phyloP scores from a whole-genome alignment of 768 basidiomycete genomes.

The Suillus subalutaceus region DNA sequence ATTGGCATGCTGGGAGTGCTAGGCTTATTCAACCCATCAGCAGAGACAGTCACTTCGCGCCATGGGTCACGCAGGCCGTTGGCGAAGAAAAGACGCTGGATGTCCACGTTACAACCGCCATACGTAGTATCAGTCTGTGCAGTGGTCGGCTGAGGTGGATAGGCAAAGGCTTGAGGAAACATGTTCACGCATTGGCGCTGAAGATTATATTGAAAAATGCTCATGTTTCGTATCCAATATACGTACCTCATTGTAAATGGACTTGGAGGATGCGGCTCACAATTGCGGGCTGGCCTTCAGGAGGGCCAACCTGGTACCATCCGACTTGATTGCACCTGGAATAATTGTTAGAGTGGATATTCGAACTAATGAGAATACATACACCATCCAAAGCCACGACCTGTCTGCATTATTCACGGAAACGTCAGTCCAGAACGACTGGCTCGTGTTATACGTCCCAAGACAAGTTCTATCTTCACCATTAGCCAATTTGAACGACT shows the following conservation, averaged over 20 bases:
- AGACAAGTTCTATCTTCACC: constrained; percentile 44
- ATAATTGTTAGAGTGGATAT: not conserved
- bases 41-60: constrained; percentile 69
- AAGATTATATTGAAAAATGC: not conserved
- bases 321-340: constrained; percentile 72
- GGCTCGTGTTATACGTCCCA: constrained; percentile 42
- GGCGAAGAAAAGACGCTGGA: constrained; percentile 66
- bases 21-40: constrained; percentile 45
- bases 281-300: constrained; percentile 36
- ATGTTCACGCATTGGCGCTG: constrained; percentile 70
- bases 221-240: too few relatives aligned
- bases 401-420: constrained; percentile 55
- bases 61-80: constrained; percentile 72
- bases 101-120: constrained; percentile 62
- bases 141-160: constrained; percentile 47
- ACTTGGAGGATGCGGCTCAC: constrained; percentile 36
- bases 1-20: constrained; percentile 62
- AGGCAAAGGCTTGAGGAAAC: constrained; percentile 63
- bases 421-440: constrained; percentile 54
- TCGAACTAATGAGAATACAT: constrained; percentile 19
- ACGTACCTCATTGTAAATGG: constrained; percentile 30
- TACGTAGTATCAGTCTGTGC: constrained; percentile 52
- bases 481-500: constrained; percentile 25
- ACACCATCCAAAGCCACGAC: constrained; percentile 78
- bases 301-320: constrained; percentile 44